Evolutionary conservation across 345 rosid species (phyloP).

Genomic region (Syzygium grande): DNA sequence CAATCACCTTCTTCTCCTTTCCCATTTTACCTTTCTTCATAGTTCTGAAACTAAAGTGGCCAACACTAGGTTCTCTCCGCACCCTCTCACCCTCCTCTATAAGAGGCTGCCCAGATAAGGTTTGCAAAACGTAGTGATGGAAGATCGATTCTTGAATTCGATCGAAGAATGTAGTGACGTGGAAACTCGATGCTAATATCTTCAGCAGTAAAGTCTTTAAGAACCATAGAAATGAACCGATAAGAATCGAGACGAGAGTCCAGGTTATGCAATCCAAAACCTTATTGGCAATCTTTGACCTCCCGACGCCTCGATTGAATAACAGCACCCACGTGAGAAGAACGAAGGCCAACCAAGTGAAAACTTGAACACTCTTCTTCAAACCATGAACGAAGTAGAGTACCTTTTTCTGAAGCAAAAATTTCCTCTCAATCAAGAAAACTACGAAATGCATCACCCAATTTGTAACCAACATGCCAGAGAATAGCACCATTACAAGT

Average conservation of each 20-base stretch:
- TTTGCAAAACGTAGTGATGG: slow-evolving; percentile 69
- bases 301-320: slow-evolving; percentile 34
- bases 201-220: slow-evolving; percentile 63
- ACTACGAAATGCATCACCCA: slow-evolving; percentile 70
- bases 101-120: slow-evolving; percentile 70
- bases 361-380: slow-evolving; percentile 74
- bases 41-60: slow-evolving; percentile 44
- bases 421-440: slow-evolving; percentile 72
- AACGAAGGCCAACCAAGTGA: slow-evolving; percentile 61
- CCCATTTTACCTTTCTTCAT: slow-evolving; percentile 31
- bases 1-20: slow-evolving; percentile 50
- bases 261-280: slow-evolving; percentile 43
- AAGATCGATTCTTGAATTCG: slow-evolving; percentile 86
- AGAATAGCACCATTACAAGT: slow-evolving; percentile 63
- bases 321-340: slow-evolving; percentile 59
- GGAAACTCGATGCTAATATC: slow-evolving; percentile 78
- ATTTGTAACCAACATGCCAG: slow-evolving; percentile 64
- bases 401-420: slow-evolving; percentile 61
- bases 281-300: slow-evolving; percentile 27
- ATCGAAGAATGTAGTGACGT: slow-evolving; percentile 73
- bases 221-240: slow-evolving; percentile 62
- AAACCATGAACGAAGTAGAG: slow-evolving; percentile 93
- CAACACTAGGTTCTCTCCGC: slow-evolving; percentile 35
- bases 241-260: slow-evolving; percentile 51
- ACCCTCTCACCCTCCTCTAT: slow-evolving; percentile 57